Evolutionary conservation across 1,284 basidiomycete genomes (phyloP).

Genomic region (Lignosus rhinocerotis): DNA sequence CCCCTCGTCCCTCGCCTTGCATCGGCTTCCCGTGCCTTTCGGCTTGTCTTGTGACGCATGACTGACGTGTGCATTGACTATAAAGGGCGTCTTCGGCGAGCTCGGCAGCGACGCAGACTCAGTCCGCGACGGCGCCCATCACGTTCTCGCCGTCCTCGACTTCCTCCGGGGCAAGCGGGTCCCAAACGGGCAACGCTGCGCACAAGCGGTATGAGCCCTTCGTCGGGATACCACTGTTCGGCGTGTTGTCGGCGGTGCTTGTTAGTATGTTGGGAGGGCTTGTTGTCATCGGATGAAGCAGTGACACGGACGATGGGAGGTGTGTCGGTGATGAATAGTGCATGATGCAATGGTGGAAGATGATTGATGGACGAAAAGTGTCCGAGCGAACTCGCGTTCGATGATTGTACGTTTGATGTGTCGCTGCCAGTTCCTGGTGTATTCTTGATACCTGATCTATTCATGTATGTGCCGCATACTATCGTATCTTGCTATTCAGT

Average conservation of each 20-base stretch:
- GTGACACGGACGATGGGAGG: no score
- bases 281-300: no score
- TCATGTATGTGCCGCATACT: no score
- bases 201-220: background rate
- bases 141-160: constrained; percentile 19
- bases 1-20: background rate
- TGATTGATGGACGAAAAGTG: no score
- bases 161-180: constrained; percentile 2
- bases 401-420: no score
- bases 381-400: no score
- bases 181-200: background rate
- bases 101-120: constrained; percentile 24
- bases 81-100: constrained; percentile 25
- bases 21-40: background rate
- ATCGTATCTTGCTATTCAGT: no score
- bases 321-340: no score
- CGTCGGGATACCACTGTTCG: background rate
- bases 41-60: background rate
- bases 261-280: background rate
- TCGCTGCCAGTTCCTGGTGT: no score
- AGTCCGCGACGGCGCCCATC: constrained; percentile 25
- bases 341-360: no score
- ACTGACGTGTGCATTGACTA: background rate
- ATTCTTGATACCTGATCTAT: no score
- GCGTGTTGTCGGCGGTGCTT: background rate